Conservation (phyloP, 768 basidiomycete species). For the Rhodocollybia butyracea region DNA sequence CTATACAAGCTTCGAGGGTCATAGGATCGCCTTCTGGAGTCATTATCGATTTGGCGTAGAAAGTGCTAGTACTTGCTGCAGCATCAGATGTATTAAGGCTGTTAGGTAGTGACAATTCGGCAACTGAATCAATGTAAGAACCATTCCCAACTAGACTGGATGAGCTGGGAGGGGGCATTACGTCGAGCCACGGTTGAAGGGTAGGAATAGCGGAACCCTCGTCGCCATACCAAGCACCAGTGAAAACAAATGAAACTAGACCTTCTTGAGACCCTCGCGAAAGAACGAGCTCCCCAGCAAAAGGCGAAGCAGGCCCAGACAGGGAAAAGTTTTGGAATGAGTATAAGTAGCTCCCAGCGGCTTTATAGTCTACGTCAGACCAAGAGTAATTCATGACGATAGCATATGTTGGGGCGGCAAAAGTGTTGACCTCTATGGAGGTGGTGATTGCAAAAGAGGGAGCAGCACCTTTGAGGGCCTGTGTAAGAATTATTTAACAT, state of each 20-base stretch:
- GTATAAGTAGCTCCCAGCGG: slow-evolving; percentile 30
- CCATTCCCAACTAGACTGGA: slow-evolving; percentile 21
- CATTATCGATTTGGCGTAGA: slow-evolving; percentile 44
- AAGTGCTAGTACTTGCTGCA: slow-evolving; percentile 33
- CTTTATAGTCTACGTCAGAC: slow-evolving; percentile 24
- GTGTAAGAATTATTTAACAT: not conserved
- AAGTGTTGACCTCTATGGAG: slow-evolving; percentile 34
- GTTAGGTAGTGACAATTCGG: slow-evolving; percentile 19
- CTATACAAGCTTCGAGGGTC: slow-evolving; percentile 25
- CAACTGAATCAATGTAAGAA: slow-evolving; percentile 31
- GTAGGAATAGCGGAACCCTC: slow-evolving; percentile 24
- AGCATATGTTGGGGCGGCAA: slow-evolving; percentile 33
- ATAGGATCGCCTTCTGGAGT: slow-evolving; percentile 32
- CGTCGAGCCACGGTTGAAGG: slow-evolving; percentile 29
- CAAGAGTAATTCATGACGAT: slow-evolving; percentile 37
- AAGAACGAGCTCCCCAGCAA: slow-evolving; percentile 33
- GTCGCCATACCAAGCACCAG: slow-evolving; percentile 36
- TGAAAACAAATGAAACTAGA: slow-evolving; percentile 26
- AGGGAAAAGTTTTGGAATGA: slow-evolving; percentile 31
- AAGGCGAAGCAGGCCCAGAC: slow-evolving; percentile 29
- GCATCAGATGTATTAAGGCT: slow-evolving; percentile 24
- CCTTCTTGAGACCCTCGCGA: slow-evolving; percentile 24
- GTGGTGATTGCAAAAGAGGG: slow-evolving; percentile 40
- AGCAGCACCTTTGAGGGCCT: slow-evolving; percentile 40
- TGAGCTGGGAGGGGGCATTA: slow-evolving; percentile 24